Conservation (phyloP, 306 rosid genomes). For the Mimosa bimucronata region DNA sequence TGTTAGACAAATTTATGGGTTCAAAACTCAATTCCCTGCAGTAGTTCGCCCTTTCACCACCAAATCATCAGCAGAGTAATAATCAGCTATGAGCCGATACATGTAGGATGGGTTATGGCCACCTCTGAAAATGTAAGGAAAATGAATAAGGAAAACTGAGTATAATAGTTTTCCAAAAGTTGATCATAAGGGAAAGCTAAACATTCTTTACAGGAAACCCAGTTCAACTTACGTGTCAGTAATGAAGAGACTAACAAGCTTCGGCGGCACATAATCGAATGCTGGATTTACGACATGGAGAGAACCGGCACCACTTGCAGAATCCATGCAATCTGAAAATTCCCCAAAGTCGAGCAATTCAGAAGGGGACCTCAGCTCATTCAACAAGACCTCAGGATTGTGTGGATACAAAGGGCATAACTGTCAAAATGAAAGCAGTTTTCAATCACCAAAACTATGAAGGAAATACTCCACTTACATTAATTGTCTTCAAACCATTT, state of each 20-base stretch:
- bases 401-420: constrained; percentile 96
- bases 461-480: background rate
- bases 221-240: constrained; percentile 91
- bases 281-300: constrained; percentile 91
- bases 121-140: constrained; percentile 64
- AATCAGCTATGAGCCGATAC: constrained; percentile 96
- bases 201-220: constrained; percentile 4
- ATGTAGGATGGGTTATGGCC: constrained; percentile 96
- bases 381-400: constrained; percentile 86
- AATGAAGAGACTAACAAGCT: constrained; percentile 85
- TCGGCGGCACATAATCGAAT: constrained; percentile 94
- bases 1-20: constrained; percentile 36
- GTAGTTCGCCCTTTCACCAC: constrained; percentile 69
- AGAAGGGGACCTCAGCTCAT: constrained; percentile 95
- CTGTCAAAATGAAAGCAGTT: constrained; percentile 53
- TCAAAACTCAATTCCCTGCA: constrained; percentile 57
- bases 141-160: constrained; percentile 28
- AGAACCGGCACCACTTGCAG: constrained; percentile 66
- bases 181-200: background rate
- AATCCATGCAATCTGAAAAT: constrained; percentile 93
- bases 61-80: constrained; percentile 95
- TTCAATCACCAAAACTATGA: constrained; percentile 21
- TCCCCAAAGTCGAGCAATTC: constrained; percentile 98
- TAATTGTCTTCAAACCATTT: background rate
- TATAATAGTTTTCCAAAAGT: constrained; percentile 20